phyloP scores from a whole-genome alignment of 768 basidiomycete genomes.

The Leccinum variicolor region DNA sequence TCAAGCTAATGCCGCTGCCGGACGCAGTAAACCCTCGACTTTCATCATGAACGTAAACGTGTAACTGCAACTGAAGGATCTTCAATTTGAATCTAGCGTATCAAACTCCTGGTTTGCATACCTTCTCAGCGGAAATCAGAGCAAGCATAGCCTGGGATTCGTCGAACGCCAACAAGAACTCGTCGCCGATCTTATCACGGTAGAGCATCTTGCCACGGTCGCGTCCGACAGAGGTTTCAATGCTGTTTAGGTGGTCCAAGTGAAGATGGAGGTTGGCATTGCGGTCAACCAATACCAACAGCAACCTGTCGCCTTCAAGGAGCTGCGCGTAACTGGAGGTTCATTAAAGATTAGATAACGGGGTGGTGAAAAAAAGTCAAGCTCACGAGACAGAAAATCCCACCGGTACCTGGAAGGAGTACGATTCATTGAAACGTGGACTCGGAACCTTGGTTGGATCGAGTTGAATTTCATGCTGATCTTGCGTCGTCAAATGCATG shows the following conservation, averaged over 20 bases:
- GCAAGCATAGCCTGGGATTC: conserved; percentile 49
- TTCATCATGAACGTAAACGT: conserved; percentile 51
- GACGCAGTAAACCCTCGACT: conserved; percentile 39
- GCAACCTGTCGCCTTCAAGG: conserved; percentile 36
- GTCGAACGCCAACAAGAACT: conserved; percentile 47
- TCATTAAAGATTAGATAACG: not conserved
- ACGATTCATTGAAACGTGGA: conserved; percentile 25
- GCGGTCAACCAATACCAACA: conserved; percentile 39
- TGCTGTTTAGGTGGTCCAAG: conserved; percentile 32
- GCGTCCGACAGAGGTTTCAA: conserved; percentile 35
- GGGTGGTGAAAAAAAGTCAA: not conserved
- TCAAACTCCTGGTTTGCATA: conserved; percentile 8
- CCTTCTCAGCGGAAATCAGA: conserved; percentile 43
- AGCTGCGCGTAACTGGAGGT: conserved; percentile 37
- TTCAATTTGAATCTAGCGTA: not conserved
- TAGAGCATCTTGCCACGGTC: conserved; percentile 34
- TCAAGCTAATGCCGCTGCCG: conserved; percentile 42
- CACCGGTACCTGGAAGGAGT: conserved; percentile 22
- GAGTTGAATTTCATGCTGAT: conserved; percentile 29
- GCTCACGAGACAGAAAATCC: conserved; percentile 26
- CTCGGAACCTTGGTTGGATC: conserved; percentile 17
- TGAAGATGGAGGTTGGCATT: conserved; percentile 34
- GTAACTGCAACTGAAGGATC: conserved; percentile 32
- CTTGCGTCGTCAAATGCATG: conserved; percentile 30
- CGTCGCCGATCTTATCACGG: conserved; percentile 45